Base-by-base conservation (phyloP, 78 protist species). In the Planoprotostelium fungivorum region DNA sequence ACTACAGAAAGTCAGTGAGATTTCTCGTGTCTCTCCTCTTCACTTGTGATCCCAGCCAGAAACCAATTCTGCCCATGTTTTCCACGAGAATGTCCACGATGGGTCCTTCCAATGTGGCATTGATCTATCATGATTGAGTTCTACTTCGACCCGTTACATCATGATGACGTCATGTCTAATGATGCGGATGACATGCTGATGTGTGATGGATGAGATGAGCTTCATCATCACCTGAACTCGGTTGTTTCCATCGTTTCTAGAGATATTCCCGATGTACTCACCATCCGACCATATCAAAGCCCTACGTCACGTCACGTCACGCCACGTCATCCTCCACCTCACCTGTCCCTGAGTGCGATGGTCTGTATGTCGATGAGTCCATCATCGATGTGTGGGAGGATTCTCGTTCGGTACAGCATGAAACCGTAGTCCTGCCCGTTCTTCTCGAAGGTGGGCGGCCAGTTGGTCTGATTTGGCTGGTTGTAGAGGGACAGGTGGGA, bases 341-440 rank as follows among this genome's bases (percentile, higher is more conserved):
- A 51, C 73, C 73, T 51, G 73, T 51, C 73, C 73, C 73, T 51
- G 5, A 51, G 31, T 51, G 73, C 73, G 5, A 16, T 5, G 16
- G 16, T 51, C 73, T 51, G 73, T 51, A 51, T 5, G 73, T 51
- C 73, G 73, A 51, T 16, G 73, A 5, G 5, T 16, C 73, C 73
- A 25, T 16, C 73, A 25, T 51, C 73, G 31, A 51, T 51, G 16
- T 51, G 5, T 1, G 83, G 63, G 83, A 73, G 86, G 31, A 91
- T 87, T 23, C 39, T 88, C 1, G 94, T 88, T 84, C 89, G 87
- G 35, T 91, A 91, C 1, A 91, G 28, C 9, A 90, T 36, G 35
- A 89, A 89, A 0, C 95, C 95, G 89, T 88, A 90, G 5, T 38
- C 38, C 35, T 63, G 88, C 28, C 87, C 37, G 23, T 51, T 51